Evolutionary conservation across 495 filamentous ascomycete genomes (phyloP), one percentile per base, ranked within the genome.

Genomic region (Opeltia flavorubescens): DNA sequence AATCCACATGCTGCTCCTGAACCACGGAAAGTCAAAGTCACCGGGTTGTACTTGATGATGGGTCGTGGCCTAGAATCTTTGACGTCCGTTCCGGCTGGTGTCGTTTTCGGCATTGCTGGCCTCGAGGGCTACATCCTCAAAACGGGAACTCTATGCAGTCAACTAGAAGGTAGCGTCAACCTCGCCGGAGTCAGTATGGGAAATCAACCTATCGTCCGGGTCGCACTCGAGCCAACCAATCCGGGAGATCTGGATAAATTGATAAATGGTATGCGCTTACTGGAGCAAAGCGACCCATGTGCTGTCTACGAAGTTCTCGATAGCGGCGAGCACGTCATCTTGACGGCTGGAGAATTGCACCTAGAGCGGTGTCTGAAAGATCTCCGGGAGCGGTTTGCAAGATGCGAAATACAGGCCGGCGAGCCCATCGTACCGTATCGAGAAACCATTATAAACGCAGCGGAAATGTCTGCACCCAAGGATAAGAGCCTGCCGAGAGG

Each of bases 361-460:
- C 68, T 96, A 2, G 91, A 99, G 61, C 76, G 91, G 33, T 99
- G 91, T 58, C 58, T 99, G 29, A 95, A 91, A 29, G 91, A 99
- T 68, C 72, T 99, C 6, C 71, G 85, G 43, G 91, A 96, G 59
- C 74, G 93, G 5, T 99, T 94, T 62, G 91, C 91, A 3, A 80
- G 77, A 51, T 95, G 94, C 52, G 91, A 99, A 48, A 93, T 99
- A 46, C 91, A 96, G 54, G 83, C 84, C 45, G 86, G 89, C 45
- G 83, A 83, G 27, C 87, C 93, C 2, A 96, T 96, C 44, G 91
- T 99, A 4, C 91, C 91, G 5, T 99, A 94, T 62, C 76, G 89
- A 17, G 91, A 99, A 62, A 87, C 84, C 2, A 95, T 94, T 36
- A 80, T 94, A 28, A 73, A 75, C 39, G 84, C 82, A 1, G 70